Conservation (phyloP, 352 stramenopile species). For the Phytophthora cryptogea region DNA sequence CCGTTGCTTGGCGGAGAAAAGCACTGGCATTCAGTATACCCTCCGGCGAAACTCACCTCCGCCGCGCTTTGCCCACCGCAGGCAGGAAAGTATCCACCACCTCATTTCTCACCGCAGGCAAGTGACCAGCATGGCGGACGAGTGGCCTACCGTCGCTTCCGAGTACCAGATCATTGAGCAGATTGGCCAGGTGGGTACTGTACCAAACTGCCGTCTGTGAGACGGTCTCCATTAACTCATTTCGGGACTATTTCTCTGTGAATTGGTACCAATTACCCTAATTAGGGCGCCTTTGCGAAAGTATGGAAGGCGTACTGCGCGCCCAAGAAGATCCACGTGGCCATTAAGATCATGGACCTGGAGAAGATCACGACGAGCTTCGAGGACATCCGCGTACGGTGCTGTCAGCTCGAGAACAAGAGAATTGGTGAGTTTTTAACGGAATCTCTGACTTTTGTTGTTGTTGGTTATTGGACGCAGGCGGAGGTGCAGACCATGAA, state of each 20-base stretch:
- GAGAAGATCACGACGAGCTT: conserved; percentile 98
- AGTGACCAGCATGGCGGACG: conserved; percentile 63
- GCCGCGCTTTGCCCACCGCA: conserved; percentile 11
- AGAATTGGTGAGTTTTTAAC: background rate
- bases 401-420: background rate
- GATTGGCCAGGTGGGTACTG: conserved; percentile 70
- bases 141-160: conserved; percentile 82
- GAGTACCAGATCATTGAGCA: conserved; percentile 92
- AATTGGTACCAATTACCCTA: too few species aligned
- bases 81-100: conserved; percentile 33
- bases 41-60: conserved; percentile 12
- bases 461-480: conserved; percentile 23
- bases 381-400: conserved; percentile 84
- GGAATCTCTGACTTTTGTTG: too few species aligned
- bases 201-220: too few species aligned
- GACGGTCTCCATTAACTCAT: too few species aligned
- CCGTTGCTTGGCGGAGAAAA: conserved; percentile 26
- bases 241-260: too few species aligned
- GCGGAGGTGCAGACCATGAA: conserved; percentile 99
- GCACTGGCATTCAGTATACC: conserved; percentile 16
- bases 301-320: conserved; percentile 96
- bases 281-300: conserved; percentile 96
- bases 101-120: conserved; percentile 4
- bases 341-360: conserved; percentile 99
- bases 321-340: conserved; percentile 89